Conservation (phyloP, 805 yeast genomes). For the Osmozyma mogii region DNA sequence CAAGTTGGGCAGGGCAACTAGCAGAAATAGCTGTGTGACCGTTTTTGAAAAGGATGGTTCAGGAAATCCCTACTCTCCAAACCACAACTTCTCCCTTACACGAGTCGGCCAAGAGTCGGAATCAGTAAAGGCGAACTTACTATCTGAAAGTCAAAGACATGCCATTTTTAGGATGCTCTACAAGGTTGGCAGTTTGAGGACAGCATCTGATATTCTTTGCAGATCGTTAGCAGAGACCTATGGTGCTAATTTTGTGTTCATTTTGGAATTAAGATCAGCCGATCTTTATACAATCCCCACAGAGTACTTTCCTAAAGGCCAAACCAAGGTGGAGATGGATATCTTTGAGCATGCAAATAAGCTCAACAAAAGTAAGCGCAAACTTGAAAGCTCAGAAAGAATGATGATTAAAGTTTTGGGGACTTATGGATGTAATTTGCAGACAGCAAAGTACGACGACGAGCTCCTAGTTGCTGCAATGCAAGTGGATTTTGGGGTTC, state of each 20-base stretch:
- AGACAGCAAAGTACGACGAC: constrained; percentile 24
- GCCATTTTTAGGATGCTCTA: constrained; percentile 25
- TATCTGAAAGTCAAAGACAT: constrained; percentile 1
- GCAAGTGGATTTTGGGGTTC: constrained; percentile 45
- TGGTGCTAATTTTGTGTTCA: constrained; percentile 37
- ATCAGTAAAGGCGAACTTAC: constrained; percentile 2
- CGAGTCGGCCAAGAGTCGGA: constrained; percentile 16
- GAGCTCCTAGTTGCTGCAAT: constrained; percentile 38
- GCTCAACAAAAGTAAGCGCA: constrained; percentile 17
- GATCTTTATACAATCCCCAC: constrained; percentile 36
- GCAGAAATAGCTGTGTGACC: constrained; percentile 30
- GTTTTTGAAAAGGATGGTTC: constrained; percentile 60
- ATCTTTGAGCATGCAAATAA: constrained; percentile 31
- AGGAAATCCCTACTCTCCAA: constrained; percentile 51
- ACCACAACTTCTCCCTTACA: constrained; percentile 28
- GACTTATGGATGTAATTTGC: constrained; percentile 19
- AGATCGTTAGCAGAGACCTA: constrained; percentile 26
- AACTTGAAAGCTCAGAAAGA: constrained; percentile 17
- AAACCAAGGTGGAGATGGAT: constrained; percentile 37
- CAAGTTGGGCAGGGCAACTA: constrained; percentile 52
- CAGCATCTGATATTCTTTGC: constrained; percentile 36
- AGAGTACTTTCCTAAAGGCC: constrained; percentile 37
- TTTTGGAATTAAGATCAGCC: constrained; percentile 44
- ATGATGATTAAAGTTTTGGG: constrained; percentile 42
- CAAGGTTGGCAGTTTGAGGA: constrained; percentile 31